phyloP scores from a whole-genome alignment of 768 basidiomycete species.

The Leccinum disarticulatum region DNA sequence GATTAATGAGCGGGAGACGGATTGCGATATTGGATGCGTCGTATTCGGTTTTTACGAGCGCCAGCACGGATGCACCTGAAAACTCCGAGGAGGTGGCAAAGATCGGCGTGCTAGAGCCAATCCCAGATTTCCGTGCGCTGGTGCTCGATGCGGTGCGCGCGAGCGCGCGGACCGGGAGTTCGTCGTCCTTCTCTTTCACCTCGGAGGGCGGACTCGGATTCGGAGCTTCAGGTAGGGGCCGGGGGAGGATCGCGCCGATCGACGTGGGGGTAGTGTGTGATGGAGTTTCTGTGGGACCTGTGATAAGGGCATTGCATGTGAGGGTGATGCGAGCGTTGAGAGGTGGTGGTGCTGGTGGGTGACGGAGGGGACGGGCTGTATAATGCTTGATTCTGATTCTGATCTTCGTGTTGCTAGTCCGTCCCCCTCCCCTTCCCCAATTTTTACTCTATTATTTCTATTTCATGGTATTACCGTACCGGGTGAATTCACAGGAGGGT shows the following conservation, averaged over 20 bases:
- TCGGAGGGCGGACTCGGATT: conserved; percentile 12
- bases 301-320: conserved; percentile 51
- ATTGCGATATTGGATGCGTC: conserved; percentile 77
- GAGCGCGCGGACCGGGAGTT: conserved; percentile 12
- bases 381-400: neutral
- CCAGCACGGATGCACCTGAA: neutral
- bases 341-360: conserved; percentile 15
- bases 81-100: conserved; percentile 3
- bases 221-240: neutral
- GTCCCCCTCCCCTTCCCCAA: neutral
- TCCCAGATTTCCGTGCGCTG: conserved; percentile 57
- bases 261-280: conserved; percentile 67
- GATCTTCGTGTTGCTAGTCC: neutral
- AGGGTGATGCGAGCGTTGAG: conserved; percentile 39
- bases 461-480: neutral
- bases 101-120: conserved; percentile 50
- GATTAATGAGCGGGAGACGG: conserved; percentile 64
- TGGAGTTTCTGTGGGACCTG: conserved; percentile 41
- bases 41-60: conserved; percentile 47
- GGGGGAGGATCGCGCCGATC: conserved; percentile 49
- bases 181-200: neutral
- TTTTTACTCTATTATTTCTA: neutral
- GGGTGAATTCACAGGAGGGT: neutral
- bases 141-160: conserved; percentile 49
- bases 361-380: neutral